Conservation (phyloP, 139 green algal species). For the Pseudopediastrum boryanum region DNA sequence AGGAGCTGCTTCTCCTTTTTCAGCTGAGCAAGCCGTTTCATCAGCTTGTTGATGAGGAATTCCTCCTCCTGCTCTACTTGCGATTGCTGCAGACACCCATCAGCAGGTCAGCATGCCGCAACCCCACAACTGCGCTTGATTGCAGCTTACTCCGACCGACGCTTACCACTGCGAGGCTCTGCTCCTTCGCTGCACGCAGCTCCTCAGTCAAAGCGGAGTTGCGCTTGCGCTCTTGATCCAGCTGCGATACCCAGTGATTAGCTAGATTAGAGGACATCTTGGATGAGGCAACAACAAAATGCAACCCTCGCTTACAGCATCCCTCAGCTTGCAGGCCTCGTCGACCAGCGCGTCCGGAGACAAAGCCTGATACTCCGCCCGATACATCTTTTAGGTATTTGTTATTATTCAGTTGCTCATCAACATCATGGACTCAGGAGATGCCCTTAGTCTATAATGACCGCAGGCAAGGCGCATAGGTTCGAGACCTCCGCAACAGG, state of each 20-base stretch:
- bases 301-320: too few species aligned
- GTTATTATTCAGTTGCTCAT: too few species aligned
- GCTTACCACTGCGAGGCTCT: conserved; percentile 53
- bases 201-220: conserved; percentile 48
- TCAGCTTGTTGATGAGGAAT: conserved; percentile 80
- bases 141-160: not conserved
- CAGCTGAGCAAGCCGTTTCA: conserved; percentile 81
- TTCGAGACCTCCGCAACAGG: too few species aligned
- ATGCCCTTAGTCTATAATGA: too few species aligned
- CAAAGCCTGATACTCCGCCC: too few species aligned
- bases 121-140: not conserved
- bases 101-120: not conserved
- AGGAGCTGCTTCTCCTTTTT: conserved; percentile 78
- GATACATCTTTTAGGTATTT: too few species aligned
- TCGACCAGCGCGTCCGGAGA: too few species aligned
- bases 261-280: not conserved
- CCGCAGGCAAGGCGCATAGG: too few species aligned
- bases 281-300: too few species aligned
- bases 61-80: conserved; percentile 83
- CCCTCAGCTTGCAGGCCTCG: too few species aligned
- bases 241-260: conserved; percentile 35
- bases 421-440: too few species aligned
- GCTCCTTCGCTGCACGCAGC: conserved; percentile 58
- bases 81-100: conserved; percentile 47
- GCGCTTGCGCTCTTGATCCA: conserved; percentile 43